A percentile compares a stretch with the other conserved stretches of the same genome.
These are phyloP conservation scores for Annona cherimola DNA, from an alignment of 164 flowering plant genomes.

Conservation along the genomic window DNA sequence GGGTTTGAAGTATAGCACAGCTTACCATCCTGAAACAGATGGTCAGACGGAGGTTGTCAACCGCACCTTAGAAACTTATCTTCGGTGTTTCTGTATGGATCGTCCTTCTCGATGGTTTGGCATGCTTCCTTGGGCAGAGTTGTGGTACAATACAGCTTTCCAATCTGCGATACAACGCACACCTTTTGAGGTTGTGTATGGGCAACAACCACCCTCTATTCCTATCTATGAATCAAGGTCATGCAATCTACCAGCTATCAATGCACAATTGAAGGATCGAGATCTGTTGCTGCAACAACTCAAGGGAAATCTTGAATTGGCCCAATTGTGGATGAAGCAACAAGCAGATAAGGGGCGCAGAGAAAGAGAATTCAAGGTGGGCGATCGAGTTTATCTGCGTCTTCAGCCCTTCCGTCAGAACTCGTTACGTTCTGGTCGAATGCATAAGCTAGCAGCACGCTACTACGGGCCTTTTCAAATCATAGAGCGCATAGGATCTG, in stretches of 20 bases:
- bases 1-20: neutral
- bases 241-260: neutral
- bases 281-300: neutral
- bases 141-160: neutral
- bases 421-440: neutral
- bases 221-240: neutral
- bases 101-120: neutral
- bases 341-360: neutral
- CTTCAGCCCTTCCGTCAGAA: neutral
- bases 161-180: neutral
- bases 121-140: neutral
- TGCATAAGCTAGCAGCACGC: neutral
- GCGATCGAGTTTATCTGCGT: neutral
- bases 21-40: constrained; percentile 9
- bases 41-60: constrained; percentile 6
- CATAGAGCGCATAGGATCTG: neutral
- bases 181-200: neutral
- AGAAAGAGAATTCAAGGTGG: neutral
- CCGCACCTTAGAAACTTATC: neutral
- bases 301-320: neutral
- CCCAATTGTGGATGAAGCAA: neutral
- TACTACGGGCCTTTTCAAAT: neutral
- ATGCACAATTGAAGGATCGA: neutral
- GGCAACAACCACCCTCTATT: neutral
- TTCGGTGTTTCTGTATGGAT: neutral